Conservation (phyloP, 1,284 basidiomycete genomes). For the Malassezia slooffiae region DNA sequence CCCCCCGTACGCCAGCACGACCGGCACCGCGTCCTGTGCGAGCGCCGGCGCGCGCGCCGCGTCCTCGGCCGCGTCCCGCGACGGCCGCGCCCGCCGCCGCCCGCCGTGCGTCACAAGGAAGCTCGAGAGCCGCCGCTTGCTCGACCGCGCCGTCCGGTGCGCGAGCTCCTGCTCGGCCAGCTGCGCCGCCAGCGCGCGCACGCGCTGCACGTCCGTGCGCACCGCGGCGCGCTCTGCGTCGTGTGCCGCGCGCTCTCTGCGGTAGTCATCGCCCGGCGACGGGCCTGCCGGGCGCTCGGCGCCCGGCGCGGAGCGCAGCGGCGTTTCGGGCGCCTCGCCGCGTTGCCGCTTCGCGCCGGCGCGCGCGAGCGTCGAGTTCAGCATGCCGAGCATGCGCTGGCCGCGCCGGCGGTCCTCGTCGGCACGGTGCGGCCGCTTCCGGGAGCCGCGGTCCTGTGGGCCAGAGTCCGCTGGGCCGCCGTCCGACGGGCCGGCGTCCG, state of each 20-base stretch:
- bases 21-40: constrained; percentile 3
- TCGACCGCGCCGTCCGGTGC: constrained; percentile 11
- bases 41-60: neutral
- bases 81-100: neutral
- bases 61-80: neutral
- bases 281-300: no score
- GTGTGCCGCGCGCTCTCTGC: constrained; percentile 13
- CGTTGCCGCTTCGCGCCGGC: no score
- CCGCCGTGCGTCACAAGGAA: constrained; percentile 15
- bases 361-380: constrained; percentile 7
- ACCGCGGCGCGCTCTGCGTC: constrained; percentile 13
- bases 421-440: no score
- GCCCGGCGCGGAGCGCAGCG: no score
- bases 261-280: no score
- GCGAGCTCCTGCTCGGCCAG: constrained; percentile 11
- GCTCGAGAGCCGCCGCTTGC: constrained; percentile 17
- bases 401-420: constrained; percentile 9
- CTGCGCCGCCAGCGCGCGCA: constrained; percentile 8
- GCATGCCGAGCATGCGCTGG: constrained; percentile 11
- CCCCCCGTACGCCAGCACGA: constrained; percentile 2
- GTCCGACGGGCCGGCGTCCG: no score
- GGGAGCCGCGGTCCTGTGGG: no score
- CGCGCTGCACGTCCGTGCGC: constrained; percentile 2
- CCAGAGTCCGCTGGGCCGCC: no score
- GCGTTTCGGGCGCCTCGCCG: no score